Base-by-base conservation (phyloP, 805 yeast genomes). In the Candida ipomoeae region DNA sequence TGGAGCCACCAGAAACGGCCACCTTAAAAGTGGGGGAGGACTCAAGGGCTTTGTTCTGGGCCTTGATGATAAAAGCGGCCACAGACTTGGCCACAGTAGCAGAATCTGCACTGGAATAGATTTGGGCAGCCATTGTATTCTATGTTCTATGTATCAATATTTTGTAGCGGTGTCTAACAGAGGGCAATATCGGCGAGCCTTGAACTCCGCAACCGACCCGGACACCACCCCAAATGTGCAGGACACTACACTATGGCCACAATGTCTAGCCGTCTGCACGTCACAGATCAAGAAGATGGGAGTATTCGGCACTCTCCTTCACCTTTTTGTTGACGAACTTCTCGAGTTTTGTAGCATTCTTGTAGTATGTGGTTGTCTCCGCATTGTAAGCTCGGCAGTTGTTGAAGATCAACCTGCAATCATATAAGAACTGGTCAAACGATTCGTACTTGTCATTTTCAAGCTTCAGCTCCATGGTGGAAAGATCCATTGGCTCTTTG, bases 401-500 rank as follows among this genome's bases (percentile, higher is more conserved):
- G 62, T 87, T 87, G 72, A 87, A 91, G 26, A 94, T 82, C 61
- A 94, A 75, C 53, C 85, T 81, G 39, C 94, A 82, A 69, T 94
- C 99, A 66, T 90, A 87, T 50, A 91, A 77, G 65, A 91, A 94
- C 62, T 90, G 92, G 59, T 90, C 97, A 79, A 94, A 85, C 13
- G 87, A 81, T 55, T 87, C 89, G 67, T 94, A 94, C 58, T 87
- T 87, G 69, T 94, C 96, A 62, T 87, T 89, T 55, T 92, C 98
- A 34, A 94, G 75, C 65, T 91, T 89, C 62, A 80, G 84, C 63
- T 94, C 98, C 96, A 94, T 94, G 0, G 97, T 90, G 40, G 94
- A 83, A 49, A 94, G 74, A 65, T 94, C 99, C 99, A 94, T 94
- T 6, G 99, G 99, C 65, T 94, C 97, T 63, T 90, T 90, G 56